Evolutionary conservation across 345 rosid species (phyloP).

Genomic region (Hirschfeldia incana): DNA sequence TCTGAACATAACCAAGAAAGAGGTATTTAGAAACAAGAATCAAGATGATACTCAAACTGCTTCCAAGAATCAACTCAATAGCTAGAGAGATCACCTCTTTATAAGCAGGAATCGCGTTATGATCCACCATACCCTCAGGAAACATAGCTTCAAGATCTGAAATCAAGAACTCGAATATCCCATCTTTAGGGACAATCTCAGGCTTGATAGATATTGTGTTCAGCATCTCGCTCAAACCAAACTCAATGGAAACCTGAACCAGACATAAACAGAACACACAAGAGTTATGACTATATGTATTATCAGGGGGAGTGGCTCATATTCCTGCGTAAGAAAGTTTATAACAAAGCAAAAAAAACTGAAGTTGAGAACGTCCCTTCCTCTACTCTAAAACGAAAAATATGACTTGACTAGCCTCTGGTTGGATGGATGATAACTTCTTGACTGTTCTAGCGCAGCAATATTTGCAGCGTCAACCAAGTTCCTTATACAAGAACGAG

Average conservation of each 20-base stretch:
- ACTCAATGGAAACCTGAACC: constrained; percentile 68
- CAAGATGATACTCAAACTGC: neutral
- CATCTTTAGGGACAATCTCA: constrained; percentile 58
- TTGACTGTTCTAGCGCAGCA: too few relatives aligned
- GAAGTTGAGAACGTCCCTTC: too few relatives aligned
- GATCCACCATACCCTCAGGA: constrained; percentile 66
- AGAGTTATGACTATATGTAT: neutral
- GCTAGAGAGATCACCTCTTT: constrained; percentile 46
- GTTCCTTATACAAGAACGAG: too few relatives aligned
- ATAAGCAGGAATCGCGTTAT: constrained; percentile 39
- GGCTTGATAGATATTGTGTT: constrained; percentile 50
- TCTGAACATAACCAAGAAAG: constrained; percentile 37
- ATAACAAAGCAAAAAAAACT: too few relatives aligned
- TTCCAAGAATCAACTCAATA: neutral
- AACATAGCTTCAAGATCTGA: constrained; percentile 60
- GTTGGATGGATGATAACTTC: too few relatives aligned
- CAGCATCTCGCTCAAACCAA: constrained; percentile 76
- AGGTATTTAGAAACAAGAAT: neutral
- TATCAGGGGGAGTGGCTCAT: too few relatives aligned
- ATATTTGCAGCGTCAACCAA: too few relatives aligned
- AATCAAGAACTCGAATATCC: constrained; percentile 52
- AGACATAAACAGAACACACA: neutral
- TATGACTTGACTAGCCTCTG: too few relatives aligned
- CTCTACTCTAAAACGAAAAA: too few relatives aligned
- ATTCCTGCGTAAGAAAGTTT: too few relatives aligned